Evolutionary conservation across 495 filamentous ascomycete species (phyloP).

Genomic region (Beverwykella pulmonaria): DNA sequence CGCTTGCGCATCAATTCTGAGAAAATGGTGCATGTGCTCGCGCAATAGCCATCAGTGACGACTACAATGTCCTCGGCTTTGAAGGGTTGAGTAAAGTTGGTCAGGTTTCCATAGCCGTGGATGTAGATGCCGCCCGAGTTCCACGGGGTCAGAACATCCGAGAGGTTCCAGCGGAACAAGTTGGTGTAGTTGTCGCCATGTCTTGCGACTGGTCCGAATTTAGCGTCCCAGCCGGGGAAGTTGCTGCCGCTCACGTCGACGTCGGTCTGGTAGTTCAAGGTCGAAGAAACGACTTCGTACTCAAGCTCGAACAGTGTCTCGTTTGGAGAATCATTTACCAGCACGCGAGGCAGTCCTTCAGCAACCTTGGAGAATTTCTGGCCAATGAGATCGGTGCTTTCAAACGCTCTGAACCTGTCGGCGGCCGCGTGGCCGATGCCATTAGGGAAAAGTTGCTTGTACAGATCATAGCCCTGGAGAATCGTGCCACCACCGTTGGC

Average conservation of each 20-base stretch:
- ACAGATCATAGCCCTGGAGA: conserved; percentile 49
- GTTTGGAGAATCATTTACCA: conserved; percentile 12
- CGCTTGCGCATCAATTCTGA: conserved; percentile 58
- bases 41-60: conserved; percentile 62
- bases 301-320: conserved; percentile 22
- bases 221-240: conserved; percentile 34
- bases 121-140: conserved; percentile 40
- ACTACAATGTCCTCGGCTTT: conserved; percentile 43
- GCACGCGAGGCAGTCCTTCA: conserved; percentile 17
- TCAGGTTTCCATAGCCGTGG: conserved; percentile 47
- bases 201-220: conserved; percentile 28
- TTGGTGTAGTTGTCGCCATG: conserved; percentile 37
- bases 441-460: conserved; percentile 48
- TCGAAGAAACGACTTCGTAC: conserved; percentile 26
- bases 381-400: conserved; percentile 50
- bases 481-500: conserved; percentile 47
- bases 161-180: conserved; percentile 39
- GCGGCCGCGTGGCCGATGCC: conserved; percentile 50
- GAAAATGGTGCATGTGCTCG: conserved; percentile 66
- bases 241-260: conserved; percentile 20
- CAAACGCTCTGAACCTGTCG: conserved; percentile 51
- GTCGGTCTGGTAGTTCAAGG: conserved; percentile 37
- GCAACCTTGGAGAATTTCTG: conserved; percentile 47
- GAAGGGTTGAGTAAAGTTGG: conserved; percentile 44
- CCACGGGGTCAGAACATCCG: conserved; percentile 32